Evolutionary conservation across 2,329 filamentous ascomycete species (phyloP), one percentile per base, ranked within the genome.

Genomic region (Alternaria consortialis): DNA sequence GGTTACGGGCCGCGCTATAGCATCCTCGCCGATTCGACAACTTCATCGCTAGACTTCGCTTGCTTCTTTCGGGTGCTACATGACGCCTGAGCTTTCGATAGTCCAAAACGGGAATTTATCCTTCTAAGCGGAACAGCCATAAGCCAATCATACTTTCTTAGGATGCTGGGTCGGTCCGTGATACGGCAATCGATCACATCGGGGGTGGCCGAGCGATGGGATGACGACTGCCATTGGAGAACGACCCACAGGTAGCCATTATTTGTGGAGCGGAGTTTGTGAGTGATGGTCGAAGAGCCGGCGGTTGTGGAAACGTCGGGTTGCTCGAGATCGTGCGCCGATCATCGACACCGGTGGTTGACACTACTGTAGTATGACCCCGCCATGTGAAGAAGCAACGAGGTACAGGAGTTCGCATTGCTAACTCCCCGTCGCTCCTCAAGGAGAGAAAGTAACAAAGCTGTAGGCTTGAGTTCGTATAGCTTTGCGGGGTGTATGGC

Each of bases 1-100:
- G 27, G 32, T 20, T 20, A 29, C 42, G 34, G 37, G 47, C 36
- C 43, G 53, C 34, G n/a, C 53, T 50, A 36, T 29, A 27, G 15
- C 53, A 20, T 42, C 34, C 36, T 51, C 53, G 44, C 53, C 43
- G 53, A 48, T 15, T 56, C 34, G 34, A 43, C 25, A 32, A 25
- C 46, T 36, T 39, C 23, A 23, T 46, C 20, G 46, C 52, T 42
- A 32, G 20, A 9, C 11, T 12, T 44, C 37, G 44, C 52, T 56
- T 60, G 57, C 57, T 56, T 56, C 51, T 56, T 56, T 47, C 13
- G 13, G 57, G 47, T 36, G 25, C 52, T 50, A 34, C 34, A 44
- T 17, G 31, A 55, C 17, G 53, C 25, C 15, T 23, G 13, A 44
- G 44, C 53, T 43, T 51, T 56, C 31, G 23, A 20, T 31, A 25